These are phyloP conservation scores for Cystoderma amianthinum DNA, from an alignment of 768 basidiomycete genomes.

Conservation along the genomic window DNA sequence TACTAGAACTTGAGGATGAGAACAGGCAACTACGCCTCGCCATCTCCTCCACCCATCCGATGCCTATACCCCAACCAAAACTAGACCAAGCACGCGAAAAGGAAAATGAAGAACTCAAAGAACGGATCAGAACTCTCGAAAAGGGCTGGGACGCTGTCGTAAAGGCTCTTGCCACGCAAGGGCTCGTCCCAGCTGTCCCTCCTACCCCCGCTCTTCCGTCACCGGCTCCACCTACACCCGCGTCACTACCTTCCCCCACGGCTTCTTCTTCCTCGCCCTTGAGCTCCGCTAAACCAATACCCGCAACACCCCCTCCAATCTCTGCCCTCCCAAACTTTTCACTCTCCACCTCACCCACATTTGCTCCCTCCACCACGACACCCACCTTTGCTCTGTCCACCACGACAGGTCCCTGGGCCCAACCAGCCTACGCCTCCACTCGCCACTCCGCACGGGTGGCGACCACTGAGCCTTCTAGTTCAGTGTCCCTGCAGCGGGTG, in stretches of 20 bases:
- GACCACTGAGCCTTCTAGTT: constrained; percentile 56
- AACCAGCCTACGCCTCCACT: constrained; percentile 60
- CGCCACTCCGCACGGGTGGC: constrained; percentile 99
- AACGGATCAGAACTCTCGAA: constrained; percentile 74
- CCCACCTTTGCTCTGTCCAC: constrained; percentile 13
- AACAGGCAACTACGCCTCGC: constrained; percentile 68
- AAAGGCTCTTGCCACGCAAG: constrained; percentile 66
- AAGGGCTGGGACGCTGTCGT: constrained; percentile 77
- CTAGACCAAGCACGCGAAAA: constrained; percentile 37
- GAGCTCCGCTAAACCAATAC: constrained; percentile 28
- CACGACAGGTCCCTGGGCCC: constrained; percentile 19
- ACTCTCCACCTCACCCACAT: constrained; percentile 24
- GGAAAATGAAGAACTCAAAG: constrained; percentile 72
- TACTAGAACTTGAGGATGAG: constrained; percentile 76
- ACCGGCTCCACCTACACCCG: constrained; percentile 13
- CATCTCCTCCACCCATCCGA: constrained; percentile 17
- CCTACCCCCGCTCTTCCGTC: constrained; percentile 38
- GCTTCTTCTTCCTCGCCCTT: constrained; percentile 33
- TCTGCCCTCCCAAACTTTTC: constrained; percentile 19
- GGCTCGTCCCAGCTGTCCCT: no score
- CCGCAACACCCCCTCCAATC: constrained; percentile 14
- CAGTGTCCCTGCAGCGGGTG: constrained; percentile 95
- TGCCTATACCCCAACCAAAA: constrained; percentile 17
- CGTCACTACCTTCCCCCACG: constrained; percentile 14
- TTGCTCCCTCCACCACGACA: constrained; percentile 12